Base-by-base conservation (phyloP, 768 basidiomycete genomes). In the Auricularia sp. region DNA sequence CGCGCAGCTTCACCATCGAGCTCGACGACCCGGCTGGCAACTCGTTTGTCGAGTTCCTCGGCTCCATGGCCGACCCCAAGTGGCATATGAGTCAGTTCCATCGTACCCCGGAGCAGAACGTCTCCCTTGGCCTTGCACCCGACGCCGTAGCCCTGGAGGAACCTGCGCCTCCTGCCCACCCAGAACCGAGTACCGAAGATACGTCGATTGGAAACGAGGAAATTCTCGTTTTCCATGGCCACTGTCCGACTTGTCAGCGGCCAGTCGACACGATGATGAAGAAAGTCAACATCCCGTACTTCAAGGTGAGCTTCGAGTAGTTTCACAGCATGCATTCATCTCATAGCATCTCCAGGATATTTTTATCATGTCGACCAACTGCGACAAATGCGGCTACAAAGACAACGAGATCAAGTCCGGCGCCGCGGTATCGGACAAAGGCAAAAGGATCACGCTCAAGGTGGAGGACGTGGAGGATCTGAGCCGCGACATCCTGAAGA, bases 401-500 rank as follows among this genome's bases (percentile, higher is more conserved):
- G 97, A 99, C 75, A 98, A 95, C 71, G 97, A 99, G 77, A 90
- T 99, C 71, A 99, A 99, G 74, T 91, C 93, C 4, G 93, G 96
- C 23, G 77, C 87, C 2, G 94, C 95, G 1, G 91, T 98, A 64
- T 91, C 96, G 3, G 84, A 83, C 3, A 80, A 89, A 70, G 97
- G 96, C 18, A 95, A 91, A 74, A 83, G 80, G 64, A 93, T 98
- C 67, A 91, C 82, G 0, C 80, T 99, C 63, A 92, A 88, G 73
- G 93, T 97, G 3, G 88, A 94, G 69, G 95, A 98, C 72, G 77
- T 83, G 16, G 96, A 99, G 61, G 97, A 98, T 76, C 80, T 98
- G 7, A 86, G 87, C 68, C 82, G 97, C 64, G 97, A 99, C 74
- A 85, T 99, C 67, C 81, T 98, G 35, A 98, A 99, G 93, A 96